phyloP scores from a whole-genome alignment of 257 asterid species.

The Parsonsia alboflavescens region DNA sequence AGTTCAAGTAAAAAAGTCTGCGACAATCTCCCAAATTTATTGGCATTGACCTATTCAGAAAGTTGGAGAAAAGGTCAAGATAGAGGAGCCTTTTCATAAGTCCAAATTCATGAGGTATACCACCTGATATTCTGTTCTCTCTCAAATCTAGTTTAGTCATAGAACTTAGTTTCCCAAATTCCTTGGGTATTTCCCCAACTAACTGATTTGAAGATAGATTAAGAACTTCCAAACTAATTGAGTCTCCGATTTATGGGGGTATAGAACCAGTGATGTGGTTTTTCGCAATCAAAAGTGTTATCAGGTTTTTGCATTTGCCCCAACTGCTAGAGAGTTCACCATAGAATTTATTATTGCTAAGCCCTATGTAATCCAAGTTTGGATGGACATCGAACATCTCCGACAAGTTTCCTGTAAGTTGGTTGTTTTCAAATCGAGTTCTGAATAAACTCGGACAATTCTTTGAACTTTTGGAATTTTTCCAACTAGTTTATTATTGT shows the following conservation, averaged over 20 bases:
- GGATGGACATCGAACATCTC: too few relatives aligned
- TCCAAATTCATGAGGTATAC: conserved; percentile 19
- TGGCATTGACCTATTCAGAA: conserved; percentile 27
- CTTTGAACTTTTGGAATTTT: too few relatives aligned
- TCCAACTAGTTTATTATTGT: too few relatives aligned
- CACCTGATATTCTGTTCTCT: conserved; percentile 25
- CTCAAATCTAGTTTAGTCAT: conserved; percentile 19
- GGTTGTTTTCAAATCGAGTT: too few relatives aligned
- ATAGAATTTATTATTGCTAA: too few relatives aligned
- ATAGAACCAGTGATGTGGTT: too few relatives aligned
- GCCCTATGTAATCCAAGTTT: background rate
- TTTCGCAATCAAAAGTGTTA: too few relatives aligned
- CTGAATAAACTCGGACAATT: too few relatives aligned
- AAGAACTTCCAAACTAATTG: conserved; percentile 15
- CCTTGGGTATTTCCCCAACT: conserved; percentile 23
- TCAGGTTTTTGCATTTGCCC: background rate
- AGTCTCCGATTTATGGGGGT: conserved; percentile 11
- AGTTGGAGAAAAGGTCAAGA: conserved; percentile 23
- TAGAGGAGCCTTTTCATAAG: conserved; percentile 10
- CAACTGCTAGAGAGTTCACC: background rate
- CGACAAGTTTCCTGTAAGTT: too few relatives aligned
- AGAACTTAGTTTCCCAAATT: conserved; percentile 15
- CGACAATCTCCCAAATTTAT: conserved; percentile 18
- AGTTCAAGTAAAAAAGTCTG: conserved; percentile 19
- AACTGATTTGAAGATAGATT: conserved; percentile 32